Evolutionary conservation across 2,329 filamentous ascomycete genomes (phyloP).

Genomic region (Sordariomycetes sp.): DNA sequence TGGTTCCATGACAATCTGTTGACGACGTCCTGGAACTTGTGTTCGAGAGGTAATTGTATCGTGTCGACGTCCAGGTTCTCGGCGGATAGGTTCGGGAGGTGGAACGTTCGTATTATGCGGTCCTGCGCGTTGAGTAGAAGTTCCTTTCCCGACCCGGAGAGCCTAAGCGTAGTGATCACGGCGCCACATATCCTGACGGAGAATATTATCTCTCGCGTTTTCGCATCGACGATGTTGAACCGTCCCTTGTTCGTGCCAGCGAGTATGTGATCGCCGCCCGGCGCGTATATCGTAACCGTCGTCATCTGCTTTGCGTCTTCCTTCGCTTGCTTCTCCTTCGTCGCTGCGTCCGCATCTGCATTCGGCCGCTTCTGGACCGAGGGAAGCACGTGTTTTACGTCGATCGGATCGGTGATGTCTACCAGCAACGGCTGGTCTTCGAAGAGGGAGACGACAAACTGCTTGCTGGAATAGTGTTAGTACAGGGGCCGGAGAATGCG

Average conservation of each 20-base stretch:
- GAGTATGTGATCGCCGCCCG: conserved; percentile 77
- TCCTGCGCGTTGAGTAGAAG: conserved; percentile 89
- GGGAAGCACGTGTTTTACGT: conserved; percentile 67
- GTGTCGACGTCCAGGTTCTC: conserved; percentile 70
- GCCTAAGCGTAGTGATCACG: conserved; percentile 76
- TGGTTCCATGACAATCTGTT: conserved; percentile 95
- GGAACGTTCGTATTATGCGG: conserved; percentile 86
- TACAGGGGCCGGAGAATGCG: conserved; percentile 6
- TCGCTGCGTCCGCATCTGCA: conserved; percentile 56
- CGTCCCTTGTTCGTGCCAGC: conserved; percentile 92
- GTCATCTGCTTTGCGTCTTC: conserved; percentile 94
- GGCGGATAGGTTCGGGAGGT: conserved; percentile 66
- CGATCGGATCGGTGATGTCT: conserved; percentile 59
- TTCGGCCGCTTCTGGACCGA: conserved; percentile 70
- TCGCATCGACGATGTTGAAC: conserved; percentile 86
- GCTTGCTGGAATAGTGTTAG: conserved; percentile 39
- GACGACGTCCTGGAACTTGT: conserved; percentile 97
- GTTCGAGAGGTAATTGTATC: conserved; percentile 82
- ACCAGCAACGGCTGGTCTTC: conserved; percentile 88
- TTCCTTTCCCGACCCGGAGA: conserved; percentile 73
- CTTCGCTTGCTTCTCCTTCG: conserved; percentile 74
- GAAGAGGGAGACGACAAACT: conserved; percentile 85
- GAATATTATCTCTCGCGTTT: conserved; percentile 73
- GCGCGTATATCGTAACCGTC: conserved; percentile 82
- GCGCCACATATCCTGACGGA: conserved; percentile 81